Conservation (phyloP, 2,329 filamentous ascomycete genomes). For the Immersiporthe knoxdaviesiana region DNA sequence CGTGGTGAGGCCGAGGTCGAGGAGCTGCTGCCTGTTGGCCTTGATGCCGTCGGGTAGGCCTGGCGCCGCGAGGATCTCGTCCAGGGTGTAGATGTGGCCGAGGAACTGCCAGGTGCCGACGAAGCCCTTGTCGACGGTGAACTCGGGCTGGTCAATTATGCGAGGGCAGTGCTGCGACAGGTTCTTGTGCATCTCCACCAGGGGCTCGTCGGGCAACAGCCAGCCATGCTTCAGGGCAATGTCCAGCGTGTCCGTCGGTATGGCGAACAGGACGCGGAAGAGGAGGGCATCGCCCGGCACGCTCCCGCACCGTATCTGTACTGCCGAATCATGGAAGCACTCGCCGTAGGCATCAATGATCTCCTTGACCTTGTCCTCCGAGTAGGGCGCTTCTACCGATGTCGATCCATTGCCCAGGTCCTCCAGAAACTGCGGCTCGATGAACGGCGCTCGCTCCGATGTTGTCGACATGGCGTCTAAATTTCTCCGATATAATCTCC, state of each 20-base stretch:
- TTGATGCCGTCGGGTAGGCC: constrained; percentile 23
- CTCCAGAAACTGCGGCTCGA: constrained; percentile 27
- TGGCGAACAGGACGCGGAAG: constrained; percentile 25
- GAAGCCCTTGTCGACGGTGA: constrained; percentile 22
- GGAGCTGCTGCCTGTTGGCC: constrained; percentile 19
- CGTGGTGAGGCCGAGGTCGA: constrained; percentile 11
- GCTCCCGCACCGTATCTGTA: constrained; percentile 22
- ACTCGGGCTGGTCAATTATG: constrained; percentile 27
- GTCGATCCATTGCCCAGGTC: constrained; percentile 19
- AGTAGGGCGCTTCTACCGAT: constrained; percentile 20
- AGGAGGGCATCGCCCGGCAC: constrained; percentile 8
- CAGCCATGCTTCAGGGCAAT: constrained; percentile 22
- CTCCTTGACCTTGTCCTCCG: constrained; percentile 12
- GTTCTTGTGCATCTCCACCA: constrained; percentile 15
- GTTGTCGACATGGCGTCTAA: constrained; percentile 22
- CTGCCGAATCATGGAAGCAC: constrained; percentile 25
- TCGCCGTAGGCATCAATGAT: constrained; percentile 26
- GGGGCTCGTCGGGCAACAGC: constrained; percentile 19
- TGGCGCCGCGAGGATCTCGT: constrained; percentile 17
- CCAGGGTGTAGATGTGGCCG: constrained; percentile 11
- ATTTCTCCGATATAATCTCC: no score
- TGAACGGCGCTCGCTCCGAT: constrained; percentile 27
- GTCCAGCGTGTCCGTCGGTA: constrained; percentile 24
- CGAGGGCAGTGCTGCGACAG: constrained; percentile 12
- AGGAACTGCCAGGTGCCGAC: constrained; percentile 24